A percentile compares a stretch with the other conserved stretches of the same genome.
phyloP scores from a whole-genome alignment of 1,139 yeast species.

The Zygosaccharomyces sapae region DNA sequence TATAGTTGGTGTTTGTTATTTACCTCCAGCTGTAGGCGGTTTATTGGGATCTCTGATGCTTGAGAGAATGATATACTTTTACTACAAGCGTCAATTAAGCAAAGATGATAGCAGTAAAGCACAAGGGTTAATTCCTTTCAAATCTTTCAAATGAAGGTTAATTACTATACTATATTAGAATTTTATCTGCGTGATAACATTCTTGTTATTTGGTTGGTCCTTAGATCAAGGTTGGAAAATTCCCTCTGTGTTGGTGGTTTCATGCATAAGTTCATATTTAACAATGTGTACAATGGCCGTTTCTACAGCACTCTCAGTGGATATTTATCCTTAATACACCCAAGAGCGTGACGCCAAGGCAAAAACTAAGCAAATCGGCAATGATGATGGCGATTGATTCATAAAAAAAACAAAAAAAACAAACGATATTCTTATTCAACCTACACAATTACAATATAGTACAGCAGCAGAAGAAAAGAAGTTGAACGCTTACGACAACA shows the following conservation, averaged over 20 bases:
- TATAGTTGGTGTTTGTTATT: conserved; percentile 65
- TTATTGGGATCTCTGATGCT: conserved; percentile 21
- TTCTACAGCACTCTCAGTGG: conserved; percentile 49
- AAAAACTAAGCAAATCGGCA: too few relatives aligned
- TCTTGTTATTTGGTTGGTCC: conserved; percentile 69
- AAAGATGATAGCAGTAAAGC: conserved; percentile 17
- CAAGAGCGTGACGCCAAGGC: too few relatives aligned
- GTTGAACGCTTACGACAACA: neutral
- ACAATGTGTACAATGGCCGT: conserved; percentile 42
- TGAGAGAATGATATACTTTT: conserved; percentile 27
- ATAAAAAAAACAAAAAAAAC: too few relatives aligned
- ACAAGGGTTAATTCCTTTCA: conserved; percentile 28
- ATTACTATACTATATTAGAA: conserved; percentile 40
- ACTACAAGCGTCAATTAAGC: conserved; percentile 38
- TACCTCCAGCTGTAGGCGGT: conserved; percentile 57
- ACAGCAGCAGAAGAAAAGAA: neutral
- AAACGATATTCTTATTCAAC: conserved; percentile 21
- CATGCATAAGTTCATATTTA: conserved; percentile 52
- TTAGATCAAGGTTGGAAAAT: conserved; percentile 47
- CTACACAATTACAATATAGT: neutral
- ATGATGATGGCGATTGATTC: neutral
- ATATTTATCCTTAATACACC: conserved; percentile 42
- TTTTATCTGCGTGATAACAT: conserved; percentile 38
- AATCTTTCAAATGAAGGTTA: conserved; percentile 49
- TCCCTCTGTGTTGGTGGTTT: conserved; percentile 52